Base-by-base conservation (phyloP, 1,284 basidiomycete genomes). In the Heterobasidion irregulare region DNA sequence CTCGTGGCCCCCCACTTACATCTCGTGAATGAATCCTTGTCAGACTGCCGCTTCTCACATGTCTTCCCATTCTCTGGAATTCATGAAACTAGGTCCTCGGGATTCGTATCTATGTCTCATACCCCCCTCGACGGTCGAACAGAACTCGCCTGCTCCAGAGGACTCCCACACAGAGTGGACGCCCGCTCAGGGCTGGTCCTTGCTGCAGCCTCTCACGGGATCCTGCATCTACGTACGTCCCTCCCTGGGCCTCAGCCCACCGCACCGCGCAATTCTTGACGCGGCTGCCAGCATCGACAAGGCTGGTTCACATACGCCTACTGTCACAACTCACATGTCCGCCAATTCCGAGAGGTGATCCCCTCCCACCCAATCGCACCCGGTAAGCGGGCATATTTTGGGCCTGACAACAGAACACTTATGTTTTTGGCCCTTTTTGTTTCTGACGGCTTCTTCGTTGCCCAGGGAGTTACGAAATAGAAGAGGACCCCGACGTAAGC, bases 271-370 rank as follows among this genome's bases (percentile, higher is more conserved):
- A 45, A 46, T 1, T n/a, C 19, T 32, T 26, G 52, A 61, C 56
- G 60, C 53, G 26, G 54, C 63, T 54, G 58, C 60, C 64, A 92
- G 89, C 85, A 88, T 68, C 81, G 83, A 63, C 88, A 91, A 77
- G 80, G 86, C 44, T 98, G 94, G 94, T 97, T 96, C 74, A 97
- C 94, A 46, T 97, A 96, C 71, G 87, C 91, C 57, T 96, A 96
- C 72, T 96, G 94, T 74, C 93, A 94, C 72, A 89, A 91, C 71
- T 79, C 83, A 57, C 83, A 92, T 71, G 89, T 94, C 59, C 84
- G 92, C 56, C 93, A 96, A 72, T 96, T 96, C 75, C 86, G 87
- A 65, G 90, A 92, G 71, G 74, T 78, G 56, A 61, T 69, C 54
- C 76, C 74, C 61, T 60, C 79, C 53, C 83, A 83, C 61, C 75